phyloP scores from a whole-genome alignment of 2,329 filamentous ascomycete species.

The Graphilbum sp. region DNA sequence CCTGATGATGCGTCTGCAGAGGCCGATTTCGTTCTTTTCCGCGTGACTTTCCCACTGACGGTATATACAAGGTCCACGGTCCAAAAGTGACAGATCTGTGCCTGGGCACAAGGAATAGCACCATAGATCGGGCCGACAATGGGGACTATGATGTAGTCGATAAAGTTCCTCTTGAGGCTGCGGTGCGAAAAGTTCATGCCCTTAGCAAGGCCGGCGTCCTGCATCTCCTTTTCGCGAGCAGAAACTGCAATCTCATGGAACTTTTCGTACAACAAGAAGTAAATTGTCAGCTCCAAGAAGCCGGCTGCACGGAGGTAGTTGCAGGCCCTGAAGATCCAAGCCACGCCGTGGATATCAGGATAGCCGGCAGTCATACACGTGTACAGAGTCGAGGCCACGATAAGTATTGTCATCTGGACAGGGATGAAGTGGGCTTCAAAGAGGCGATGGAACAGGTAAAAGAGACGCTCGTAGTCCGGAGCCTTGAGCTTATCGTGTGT shows the following conservation, averaged over 20 bases:
- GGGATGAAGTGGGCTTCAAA: constrained; percentile 62
- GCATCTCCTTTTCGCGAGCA: constrained; percentile 49
- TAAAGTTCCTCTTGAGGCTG: constrained; percentile 34
- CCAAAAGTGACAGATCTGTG: constrained; percentile 54
- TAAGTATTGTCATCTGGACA: constrained; percentile 47
- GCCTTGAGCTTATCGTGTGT: constrained; percentile 32
- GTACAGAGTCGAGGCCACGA: constrained; percentile 46
- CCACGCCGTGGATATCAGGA: constrained; percentile 34
- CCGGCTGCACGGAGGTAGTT: constrained; percentile 42
- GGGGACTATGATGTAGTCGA: constrained; percentile 50
- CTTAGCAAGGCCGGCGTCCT: constrained; percentile 43
- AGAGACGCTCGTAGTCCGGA: constrained; percentile 37
- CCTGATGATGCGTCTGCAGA: constrained; percentile 9
- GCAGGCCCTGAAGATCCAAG: constrained; percentile 43
- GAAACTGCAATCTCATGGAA: constrained; percentile 48
- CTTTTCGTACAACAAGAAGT: constrained; percentile 50
- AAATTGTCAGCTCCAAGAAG: constrained; percentile 45
- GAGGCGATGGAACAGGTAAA: constrained; percentile 47
- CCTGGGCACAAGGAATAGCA: constrained; percentile 49
- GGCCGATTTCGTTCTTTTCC: constrained; percentile 29
- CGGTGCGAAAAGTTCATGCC: constrained; percentile 50
- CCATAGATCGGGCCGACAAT: constrained; percentile 53
- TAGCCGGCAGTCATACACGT: constrained; percentile 33
- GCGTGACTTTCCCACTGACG: constrained; percentile 52
- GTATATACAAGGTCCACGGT: constrained; percentile 52